Evolutionary conservation across 2,329 filamentous ascomycete species (phyloP), one percentile per base, ranked within the genome.

Genomic region (Stylonectria norvegica): DNA sequence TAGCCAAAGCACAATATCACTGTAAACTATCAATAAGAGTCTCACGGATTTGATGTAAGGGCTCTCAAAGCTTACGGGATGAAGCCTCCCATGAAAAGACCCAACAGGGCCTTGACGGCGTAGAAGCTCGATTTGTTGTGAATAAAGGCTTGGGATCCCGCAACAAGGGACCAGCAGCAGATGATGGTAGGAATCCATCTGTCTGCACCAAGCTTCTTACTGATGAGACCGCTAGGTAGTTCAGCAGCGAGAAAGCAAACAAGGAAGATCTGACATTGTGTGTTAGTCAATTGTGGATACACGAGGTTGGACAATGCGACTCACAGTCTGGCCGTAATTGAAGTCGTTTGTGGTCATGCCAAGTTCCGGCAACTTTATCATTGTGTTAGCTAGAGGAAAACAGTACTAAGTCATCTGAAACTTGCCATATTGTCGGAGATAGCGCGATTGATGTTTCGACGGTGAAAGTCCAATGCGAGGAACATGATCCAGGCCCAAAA

Each of bases 1-100:
- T 5, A 88, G 68, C 61, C 83, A 89, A 0, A 85, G 66, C 11
- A 85, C 75, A 16, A 78, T 78, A 43, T 65, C 55, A n/a, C 25
- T 20, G 17, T 4, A 28, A 16, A 11, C 17, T 12, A 16, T 33
- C 19, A 33, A 16, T 15, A 33, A 8, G 28, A 30, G 10, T 8
- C 22, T 20, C 4, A 17, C 15, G n/a, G n/a, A 14, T 14, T 29
- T 14, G 6, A n/a, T n/a, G n/a, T n/a, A 8, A 14, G 27, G 15
- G 22, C 22, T 7, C 12, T 25, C 27, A 7, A 9, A 52, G 58
- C 58, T 25, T 63, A 70, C 49, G 72, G 71, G 20, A 75, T 75
- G 40, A 74, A 75, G 0, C 72, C 72, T 15, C 72, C 72, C 65
- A 72, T 71, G 12, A 72, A 50, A 3, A 74, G 58, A 1, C 72